Conservation (phyloP, 2,329 filamentous ascomycete species). For the Cryoendolithus antarcticus region DNA sequence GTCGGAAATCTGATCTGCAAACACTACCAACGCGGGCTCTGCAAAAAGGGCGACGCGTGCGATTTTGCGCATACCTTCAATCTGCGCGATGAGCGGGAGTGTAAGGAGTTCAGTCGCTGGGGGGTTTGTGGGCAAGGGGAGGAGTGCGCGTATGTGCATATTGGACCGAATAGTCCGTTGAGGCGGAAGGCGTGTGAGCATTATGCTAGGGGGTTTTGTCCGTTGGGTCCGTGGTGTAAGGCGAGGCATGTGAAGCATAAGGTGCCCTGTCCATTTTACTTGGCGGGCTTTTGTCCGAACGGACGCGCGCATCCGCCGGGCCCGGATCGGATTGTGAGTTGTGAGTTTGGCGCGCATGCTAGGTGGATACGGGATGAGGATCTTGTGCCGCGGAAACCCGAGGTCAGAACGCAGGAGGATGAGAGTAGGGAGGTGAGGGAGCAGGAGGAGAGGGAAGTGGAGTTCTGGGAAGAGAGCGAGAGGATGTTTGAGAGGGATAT, state of each 20-base stretch:
- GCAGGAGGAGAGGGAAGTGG: conserved; percentile 44
- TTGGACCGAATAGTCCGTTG: conserved; percentile 53
- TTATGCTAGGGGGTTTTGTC: conserved; percentile 91
- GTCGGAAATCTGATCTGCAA: conserved; percentile 71
- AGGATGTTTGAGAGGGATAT: conserved; percentile 25
- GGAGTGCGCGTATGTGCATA: conserved; percentile 51
- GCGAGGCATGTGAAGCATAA: conserved; percentile 74
- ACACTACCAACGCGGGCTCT: conserved; percentile 92
- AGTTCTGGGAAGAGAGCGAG: conserved; percentile 41
- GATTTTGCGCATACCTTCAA: conserved; percentile 99
- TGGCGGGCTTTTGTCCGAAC: conserved; percentile 90
- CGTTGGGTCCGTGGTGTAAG: conserved; percentile 72
- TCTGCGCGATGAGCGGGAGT: conserved; percentile 94
- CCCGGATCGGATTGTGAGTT: conserved; percentile 36
- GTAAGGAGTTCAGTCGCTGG: conserved; percentile 88
- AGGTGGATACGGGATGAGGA: conserved; percentile 61
- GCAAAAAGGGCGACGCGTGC: conserved; percentile 94
- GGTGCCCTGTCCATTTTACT: conserved; percentile 69
- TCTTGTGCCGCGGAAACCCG: conserved; percentile 40
- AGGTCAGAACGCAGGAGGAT: conserved; percentile 56
- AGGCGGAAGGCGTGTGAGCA: conserved; percentile 59
- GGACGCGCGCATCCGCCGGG: conserved; percentile 34
- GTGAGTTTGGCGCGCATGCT: conserved; percentile 71
- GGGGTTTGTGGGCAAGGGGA: conserved; percentile 94
- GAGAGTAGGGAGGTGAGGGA: conserved; percentile 55